Conservation (phyloP, 192 early-diverging fungal genomes). For the Umbelopsis sp. region DNA sequence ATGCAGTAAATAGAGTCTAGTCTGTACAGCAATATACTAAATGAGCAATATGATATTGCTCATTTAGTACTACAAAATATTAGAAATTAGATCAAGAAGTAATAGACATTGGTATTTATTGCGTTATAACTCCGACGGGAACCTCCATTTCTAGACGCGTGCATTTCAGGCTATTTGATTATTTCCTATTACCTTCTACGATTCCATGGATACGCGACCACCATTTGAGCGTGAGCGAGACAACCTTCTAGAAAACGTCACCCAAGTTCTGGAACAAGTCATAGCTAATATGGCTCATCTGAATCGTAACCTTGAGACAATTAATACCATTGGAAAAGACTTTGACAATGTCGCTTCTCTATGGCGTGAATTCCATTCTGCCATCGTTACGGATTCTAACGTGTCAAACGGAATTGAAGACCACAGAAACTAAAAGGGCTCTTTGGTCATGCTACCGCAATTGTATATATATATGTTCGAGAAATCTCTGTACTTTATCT, state of each 20-base stretch:
- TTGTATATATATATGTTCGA: constrained; percentile 2
- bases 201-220: constrained; percentile 15
- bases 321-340: constrained; percentile 54
- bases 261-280: constrained; percentile 48
- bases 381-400: constrained; percentile 24
- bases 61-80: too few species aligned
- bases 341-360: constrained; percentile 52
- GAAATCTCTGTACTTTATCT: not conserved
- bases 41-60: too few species aligned
- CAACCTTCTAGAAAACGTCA: constrained; percentile 27
- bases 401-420: constrained; percentile 10
- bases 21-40: too few species aligned
- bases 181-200: too few species aligned
- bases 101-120: too few species aligned
- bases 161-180: not conserved
- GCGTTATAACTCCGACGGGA: not conserved
- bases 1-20: too few species aligned
- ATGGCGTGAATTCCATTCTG: constrained; percentile 54
- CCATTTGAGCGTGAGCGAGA: constrained; percentile 30
- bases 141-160: not conserved
- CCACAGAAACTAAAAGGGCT: not conserved
- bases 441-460: not conserved
- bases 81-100: too few species aligned
- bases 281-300: constrained; percentile 49
- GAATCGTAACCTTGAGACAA: constrained; percentile 54